Evolutionary conservation across 495 filamentous ascomycete genomes (phyloP), one percentile per base, ranked within the genome.

Genomic region (Neohortaea acidophila): DNA sequence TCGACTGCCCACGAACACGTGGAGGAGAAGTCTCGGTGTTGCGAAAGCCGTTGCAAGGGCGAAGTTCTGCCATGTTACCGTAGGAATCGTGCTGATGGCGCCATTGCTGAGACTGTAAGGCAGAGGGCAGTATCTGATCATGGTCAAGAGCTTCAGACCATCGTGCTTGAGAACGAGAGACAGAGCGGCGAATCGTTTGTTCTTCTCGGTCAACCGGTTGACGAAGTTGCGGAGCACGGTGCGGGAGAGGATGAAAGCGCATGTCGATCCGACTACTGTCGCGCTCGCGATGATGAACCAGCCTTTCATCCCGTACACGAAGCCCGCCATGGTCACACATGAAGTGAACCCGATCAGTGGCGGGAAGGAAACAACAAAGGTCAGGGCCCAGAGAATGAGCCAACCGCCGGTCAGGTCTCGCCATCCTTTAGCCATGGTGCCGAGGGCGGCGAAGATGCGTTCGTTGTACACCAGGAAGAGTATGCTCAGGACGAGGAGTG

Each of bases 91-190:
- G 14, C 83, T 82, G 20, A 97, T 72, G 17, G 89, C 92, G 14
- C 85, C 89, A 51, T 97, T 97, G 50, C 81, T 85, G 40, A 94
- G 63, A 17, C 81, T 87, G 55, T 92, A 97, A n/a, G 89, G 89
- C 43, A 96, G 57, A 17, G 89, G 89, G 43, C 89, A 94, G 24
- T 96, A 63, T 21, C 89, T 68, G 40, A 97, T 92, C 81, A 94
- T 93, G 48, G 79, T 75, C 21, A 97, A 66, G 13, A 96, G 67
- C 45, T 84, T 82, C 26, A 97, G 54, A 0, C 89, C 91, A 53
- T 97, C 89, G 49, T 84, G 76, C 28, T 78, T 68, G 19, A 79
- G 61, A 4, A 77, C 79, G 34, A 81, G 59, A 5, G 75, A 60
- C 20, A 84, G 60, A 11, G 79, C 79, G 1, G 73, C 73, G 51